A percentile compares a stretch with the other conserved stretches of the same genome.
These are phyloP conservation scores for Raphanus hybrid DNA, from an alignment of 441 rosid species.

Conservation along the genomic window DNA sequence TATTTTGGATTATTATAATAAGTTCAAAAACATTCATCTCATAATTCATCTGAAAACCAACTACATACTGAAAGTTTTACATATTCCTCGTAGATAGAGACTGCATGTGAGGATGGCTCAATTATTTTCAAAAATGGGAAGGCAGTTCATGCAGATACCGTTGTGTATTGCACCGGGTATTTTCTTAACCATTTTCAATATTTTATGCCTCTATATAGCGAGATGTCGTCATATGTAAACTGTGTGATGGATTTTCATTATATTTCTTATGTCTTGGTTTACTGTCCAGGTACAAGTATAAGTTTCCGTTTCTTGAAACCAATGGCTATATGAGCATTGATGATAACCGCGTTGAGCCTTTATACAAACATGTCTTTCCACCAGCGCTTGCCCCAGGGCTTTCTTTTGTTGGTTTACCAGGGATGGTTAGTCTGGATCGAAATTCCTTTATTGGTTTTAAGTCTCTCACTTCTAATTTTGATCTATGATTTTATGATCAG, in stretches of 20 bases:
- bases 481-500: not conserved
- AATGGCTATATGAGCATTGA: constrained; percentile 62
- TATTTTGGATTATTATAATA: not conserved
- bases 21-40: not conserved
- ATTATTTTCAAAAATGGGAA: constrained; percentile 65
- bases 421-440: constrained; percentile 49
- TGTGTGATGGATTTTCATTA: not conserved
- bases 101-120: constrained; percentile 56
- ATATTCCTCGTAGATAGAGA: constrained; percentile 54
- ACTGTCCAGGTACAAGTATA: constrained; percentile 61
- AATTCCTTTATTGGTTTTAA: not conserved
- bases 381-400: constrained; percentile 67
- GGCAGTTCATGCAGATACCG: constrained; percentile 52
- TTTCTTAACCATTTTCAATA: not conserved
- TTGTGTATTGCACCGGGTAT: constrained; percentile 82
- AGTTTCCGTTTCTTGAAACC: constrained; percentile 76
- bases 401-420: constrained; percentile 78
- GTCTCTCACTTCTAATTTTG: not conserved
- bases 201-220: not conserved
- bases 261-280: constrained; percentile 2
- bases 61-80: not conserved
- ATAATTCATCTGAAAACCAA: not conserved
- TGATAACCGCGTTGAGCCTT: constrained; percentile 69
- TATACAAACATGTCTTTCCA: constrained; percentile 79
- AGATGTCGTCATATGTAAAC: not conserved